These are phyloP conservation scores for Metarhizium sp. DNA, from an alignment of 2,329 filamentous ascomycete genomes.

Conservation along the genomic window DNA sequence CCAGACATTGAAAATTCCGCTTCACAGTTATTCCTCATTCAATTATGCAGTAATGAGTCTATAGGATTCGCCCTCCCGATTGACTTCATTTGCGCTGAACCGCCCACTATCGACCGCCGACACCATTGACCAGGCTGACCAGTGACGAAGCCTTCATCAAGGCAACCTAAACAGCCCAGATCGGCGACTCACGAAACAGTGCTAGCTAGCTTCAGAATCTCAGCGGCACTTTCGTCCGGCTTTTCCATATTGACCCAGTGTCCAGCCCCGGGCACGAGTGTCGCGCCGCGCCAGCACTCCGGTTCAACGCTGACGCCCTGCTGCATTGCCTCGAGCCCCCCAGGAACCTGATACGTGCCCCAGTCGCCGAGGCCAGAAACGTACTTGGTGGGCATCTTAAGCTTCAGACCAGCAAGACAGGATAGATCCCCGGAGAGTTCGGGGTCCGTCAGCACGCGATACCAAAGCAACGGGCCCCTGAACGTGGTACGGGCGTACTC, in stretches of 20 bases:
- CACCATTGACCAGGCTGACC: too few relatives aligned
- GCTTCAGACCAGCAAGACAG: constrained; percentile 28
- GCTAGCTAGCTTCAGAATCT: constrained; percentile 1
- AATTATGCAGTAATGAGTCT: too few relatives aligned
- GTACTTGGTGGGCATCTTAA: constrained; percentile 47
- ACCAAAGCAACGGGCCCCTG: constrained; percentile 27
- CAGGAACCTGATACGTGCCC: constrained; percentile 60
- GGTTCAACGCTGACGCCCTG: constrained; percentile 28
- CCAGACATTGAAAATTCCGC: too few relatives aligned
- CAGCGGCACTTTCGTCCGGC: constrained; percentile 26
- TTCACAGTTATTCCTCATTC: too few relatives aligned
- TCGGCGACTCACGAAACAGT: too few relatives aligned
- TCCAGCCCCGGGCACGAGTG: constrained; percentile 49
- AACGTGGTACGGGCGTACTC: constrained; percentile 56
- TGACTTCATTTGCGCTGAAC: too few relatives aligned
- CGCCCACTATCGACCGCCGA: too few relatives aligned
- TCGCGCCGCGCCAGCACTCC: constrained; percentile 41
- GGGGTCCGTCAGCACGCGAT: neutral
- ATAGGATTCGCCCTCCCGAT: too few relatives aligned
- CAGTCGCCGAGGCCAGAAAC: constrained; percentile 56
- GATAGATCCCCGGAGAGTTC: constrained; percentile 7
- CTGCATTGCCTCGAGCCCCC: constrained; percentile 39
- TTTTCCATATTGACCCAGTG: constrained; percentile 65
- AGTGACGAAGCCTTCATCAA: too few relatives aligned
- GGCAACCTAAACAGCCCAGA: too few relatives aligned